Evolutionary conservation across 2,329 filamentous ascomycete species (phyloP).

Genomic region (Sporothrix pallida): DNA sequence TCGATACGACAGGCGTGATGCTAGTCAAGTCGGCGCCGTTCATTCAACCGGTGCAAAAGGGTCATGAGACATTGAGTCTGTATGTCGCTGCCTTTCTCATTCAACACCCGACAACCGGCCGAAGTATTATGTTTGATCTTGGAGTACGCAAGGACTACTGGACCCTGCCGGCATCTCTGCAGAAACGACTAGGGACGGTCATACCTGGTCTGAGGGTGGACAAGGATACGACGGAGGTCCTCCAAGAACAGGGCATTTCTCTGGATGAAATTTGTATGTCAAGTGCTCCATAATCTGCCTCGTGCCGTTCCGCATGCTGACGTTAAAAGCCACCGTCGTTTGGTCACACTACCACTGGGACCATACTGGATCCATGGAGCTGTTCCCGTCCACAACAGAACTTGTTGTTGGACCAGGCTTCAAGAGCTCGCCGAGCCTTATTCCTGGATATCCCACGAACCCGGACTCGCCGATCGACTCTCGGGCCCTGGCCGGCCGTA

Average conservation of each 20-base stretch:
- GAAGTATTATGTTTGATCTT: background rate
- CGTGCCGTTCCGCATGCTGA: too few species aligned
- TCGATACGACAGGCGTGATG: conserved; percentile 8
- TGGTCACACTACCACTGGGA: background rate
- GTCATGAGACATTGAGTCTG: background rate
- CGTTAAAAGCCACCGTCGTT: background rate
- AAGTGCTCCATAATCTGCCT: too few species aligned
- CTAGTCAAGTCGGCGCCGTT: background rate
- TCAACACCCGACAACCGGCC: background rate
- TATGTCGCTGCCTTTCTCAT: background rate
- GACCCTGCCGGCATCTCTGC: background rate
- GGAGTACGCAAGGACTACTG: conserved; percentile 9
- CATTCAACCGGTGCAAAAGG: background rate
- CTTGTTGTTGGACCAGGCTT: background rate
- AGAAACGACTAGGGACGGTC: background rate
- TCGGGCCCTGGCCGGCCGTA: background rate
- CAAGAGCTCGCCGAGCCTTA: background rate
- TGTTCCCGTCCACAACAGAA: background rate
- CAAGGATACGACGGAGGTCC: background rate
- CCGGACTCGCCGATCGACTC: background rate
- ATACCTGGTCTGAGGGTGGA: background rate
- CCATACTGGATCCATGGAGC: background rate
- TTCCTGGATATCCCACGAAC: background rate
- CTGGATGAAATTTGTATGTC: background rate
- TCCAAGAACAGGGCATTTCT: background rate